Evolutionary conservation across 1,284 basidiomycete species (phyloP).

Genomic region (Cryptococcus neoformans): DNA sequence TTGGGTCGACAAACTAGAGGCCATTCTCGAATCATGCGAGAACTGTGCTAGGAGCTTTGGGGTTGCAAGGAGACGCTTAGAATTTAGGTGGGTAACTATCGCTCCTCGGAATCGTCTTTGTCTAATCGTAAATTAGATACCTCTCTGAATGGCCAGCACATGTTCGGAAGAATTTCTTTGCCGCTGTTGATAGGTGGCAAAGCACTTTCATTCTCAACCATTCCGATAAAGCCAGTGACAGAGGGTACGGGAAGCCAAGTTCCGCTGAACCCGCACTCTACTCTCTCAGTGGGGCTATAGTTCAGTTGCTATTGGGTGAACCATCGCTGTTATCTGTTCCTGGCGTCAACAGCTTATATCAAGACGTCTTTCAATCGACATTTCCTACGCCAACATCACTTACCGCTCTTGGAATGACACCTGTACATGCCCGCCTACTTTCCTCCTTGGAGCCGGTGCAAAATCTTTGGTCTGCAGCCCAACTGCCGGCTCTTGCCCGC

Average conservation of each 20-base stretch:
- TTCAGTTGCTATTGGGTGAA: conserved; percentile 68
- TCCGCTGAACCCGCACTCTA: conserved; percentile 41
- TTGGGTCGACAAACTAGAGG: conserved; percentile 62
- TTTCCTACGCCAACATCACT: conserved; percentile 10
- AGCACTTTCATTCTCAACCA: conserved; percentile 21
- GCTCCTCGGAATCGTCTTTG: not conserved
- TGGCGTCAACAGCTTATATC: conserved; percentile 49
- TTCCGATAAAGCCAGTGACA: conserved; percentile 7
- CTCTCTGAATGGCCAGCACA: conserved; percentile 40
- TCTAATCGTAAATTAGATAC: conserved; percentile 27
- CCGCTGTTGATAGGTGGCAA: conserved; percentile 67
- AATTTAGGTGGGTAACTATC: conserved; percentile 60
- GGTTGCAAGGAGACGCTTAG: conserved; percentile 60
- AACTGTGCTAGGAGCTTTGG: conserved; percentile 66
- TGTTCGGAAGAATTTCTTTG: conserved; percentile 59
- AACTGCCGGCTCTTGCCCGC: conserved; percentile 18
- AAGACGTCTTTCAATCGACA: conserved; percentile 16
- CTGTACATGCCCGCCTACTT: conserved; percentile 25
- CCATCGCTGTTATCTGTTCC: conserved; percentile 58
- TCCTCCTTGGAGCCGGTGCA: conserved; percentile 10
- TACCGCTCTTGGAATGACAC: conserved; percentile 22
- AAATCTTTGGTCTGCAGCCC: conserved; percentile 28
- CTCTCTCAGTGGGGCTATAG: conserved; percentile 52
- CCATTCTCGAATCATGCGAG: conserved; percentile 61
- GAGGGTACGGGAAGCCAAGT: conserved; percentile 10